phyloP scores from a whole-genome alignment of 257 asterid species.

The Plantago major region DNA sequence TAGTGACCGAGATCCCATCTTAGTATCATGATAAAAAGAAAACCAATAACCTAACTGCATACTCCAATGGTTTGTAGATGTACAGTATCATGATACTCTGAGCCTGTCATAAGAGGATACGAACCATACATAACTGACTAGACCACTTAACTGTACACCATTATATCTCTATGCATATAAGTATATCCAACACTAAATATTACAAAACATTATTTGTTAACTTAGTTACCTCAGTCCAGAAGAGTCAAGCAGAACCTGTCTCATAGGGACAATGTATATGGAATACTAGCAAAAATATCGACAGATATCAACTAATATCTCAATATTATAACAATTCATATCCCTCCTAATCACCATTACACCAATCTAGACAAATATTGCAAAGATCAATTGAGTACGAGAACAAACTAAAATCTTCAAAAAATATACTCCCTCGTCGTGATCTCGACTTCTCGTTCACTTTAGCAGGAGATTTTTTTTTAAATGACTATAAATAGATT shows the following conservation, averaged over 20 bases:
- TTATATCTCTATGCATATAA: slow-evolving; percentile 3
- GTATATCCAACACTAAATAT: slow-evolving; percentile 12
- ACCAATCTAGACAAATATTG: too few relatives aligned
- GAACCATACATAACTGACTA: too few relatives aligned
- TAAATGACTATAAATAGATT: too few relatives aligned
- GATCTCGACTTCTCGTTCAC: too few relatives aligned
- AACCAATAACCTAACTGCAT: slow-evolving; percentile 26
- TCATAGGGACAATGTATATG: slow-evolving; percentile 36
- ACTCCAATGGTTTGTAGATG: slow-evolving; percentile 3
- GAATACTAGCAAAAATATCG: slow-evolving; percentile 17
- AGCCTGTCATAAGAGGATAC: not conserved
- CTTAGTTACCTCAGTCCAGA: slow-evolving; percentile 50
- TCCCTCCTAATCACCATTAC: slow-evolving; percentile 9
- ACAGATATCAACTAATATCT: slow-evolving; percentile 28
- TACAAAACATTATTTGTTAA: slow-evolving; percentile 17
- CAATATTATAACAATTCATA: not conserved
- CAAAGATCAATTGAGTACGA: too few relatives aligned
- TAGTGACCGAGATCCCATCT: slow-evolving; percentile 34
- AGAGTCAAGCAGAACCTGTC: slow-evolving; percentile 43
- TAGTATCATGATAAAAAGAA: slow-evolving; percentile 26
- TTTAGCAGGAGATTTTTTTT: too few relatives aligned
- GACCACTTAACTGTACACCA: too few relatives aligned
- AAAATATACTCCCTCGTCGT: too few relatives aligned
- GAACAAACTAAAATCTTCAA: too few relatives aligned
- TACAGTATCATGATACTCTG: slow-evolving; percentile 14